Percentiles rank a stretch among this genome's conserved stretches.
Conservation (phyloP, 768 basidiomycete genomes). For the Tylopilus plumbeoviolaceoides region DNA sequence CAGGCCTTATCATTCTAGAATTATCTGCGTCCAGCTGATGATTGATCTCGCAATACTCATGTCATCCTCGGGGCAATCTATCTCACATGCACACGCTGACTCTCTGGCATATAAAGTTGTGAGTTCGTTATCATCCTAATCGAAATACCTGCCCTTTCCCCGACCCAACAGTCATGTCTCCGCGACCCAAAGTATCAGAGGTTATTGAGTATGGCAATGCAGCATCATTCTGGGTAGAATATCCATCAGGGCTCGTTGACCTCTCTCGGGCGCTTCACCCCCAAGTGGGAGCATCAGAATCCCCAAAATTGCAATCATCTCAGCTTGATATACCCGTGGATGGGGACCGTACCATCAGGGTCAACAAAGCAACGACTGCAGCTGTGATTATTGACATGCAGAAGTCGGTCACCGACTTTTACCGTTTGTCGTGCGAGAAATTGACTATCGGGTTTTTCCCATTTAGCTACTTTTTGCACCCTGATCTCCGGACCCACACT, state of each 20-base stretch:
- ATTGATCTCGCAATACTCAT: background rate
- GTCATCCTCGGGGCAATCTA: background rate
- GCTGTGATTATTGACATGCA: constrained; percentile 73
- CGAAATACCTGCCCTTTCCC: background rate
- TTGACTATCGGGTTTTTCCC: background rate
- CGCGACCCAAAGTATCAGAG: constrained; percentile 41
- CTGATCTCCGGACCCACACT: constrained; percentile 32
- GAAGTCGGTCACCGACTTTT: constrained; percentile 44
- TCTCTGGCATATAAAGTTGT: constrained; percentile 3
- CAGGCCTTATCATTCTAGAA: constrained; percentile 1
- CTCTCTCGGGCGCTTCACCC: constrained; percentile 48
- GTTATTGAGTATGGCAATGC: constrained; percentile 54
- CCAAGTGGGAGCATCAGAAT: constrained; percentile 18
- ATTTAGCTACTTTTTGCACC: constrained; percentile 49
- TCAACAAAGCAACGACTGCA: constrained; percentile 48
- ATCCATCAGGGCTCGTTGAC: constrained; percentile 60
- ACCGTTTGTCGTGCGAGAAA: background rate
- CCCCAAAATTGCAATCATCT: constrained; percentile 30
- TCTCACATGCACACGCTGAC: background rate
- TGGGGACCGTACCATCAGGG: constrained; percentile 46
- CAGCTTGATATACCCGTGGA: constrained; percentile 56
- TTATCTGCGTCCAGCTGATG: background rate
- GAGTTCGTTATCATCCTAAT: background rate
- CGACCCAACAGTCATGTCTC: constrained; percentile 31
- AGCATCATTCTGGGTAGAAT: constrained; percentile 64